Evolutionary conservation across 2,329 filamentous ascomycete genomes (phyloP).

Genomic region (Xylariales sp.): DNA sequence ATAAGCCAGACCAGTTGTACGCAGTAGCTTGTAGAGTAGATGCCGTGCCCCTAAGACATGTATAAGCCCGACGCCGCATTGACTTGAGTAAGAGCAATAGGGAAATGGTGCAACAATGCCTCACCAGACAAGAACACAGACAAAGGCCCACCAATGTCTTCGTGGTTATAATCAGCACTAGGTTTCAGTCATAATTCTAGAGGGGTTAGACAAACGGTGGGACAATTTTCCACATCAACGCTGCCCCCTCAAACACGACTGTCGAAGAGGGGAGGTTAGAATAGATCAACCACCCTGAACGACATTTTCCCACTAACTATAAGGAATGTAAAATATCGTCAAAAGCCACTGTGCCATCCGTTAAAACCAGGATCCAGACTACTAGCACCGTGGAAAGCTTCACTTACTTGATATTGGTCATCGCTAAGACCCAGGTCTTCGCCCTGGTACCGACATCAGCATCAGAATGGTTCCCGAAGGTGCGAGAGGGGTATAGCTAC

Average conservation of each 20-base stretch:
- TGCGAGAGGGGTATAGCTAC: slow-evolving; percentile 27
- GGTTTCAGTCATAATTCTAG: background rate
- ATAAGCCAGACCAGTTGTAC: slow-evolving; percentile 49
- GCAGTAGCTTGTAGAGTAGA: slow-evolving; percentile 49
- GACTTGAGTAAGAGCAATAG: background rate
- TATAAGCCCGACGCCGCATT: slow-evolving; percentile 10
- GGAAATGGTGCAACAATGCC: slow-evolving; percentile 10
- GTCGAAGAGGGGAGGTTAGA: background rate
- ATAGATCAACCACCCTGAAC: background rate
- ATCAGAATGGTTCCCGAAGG: slow-evolving; percentile 3
- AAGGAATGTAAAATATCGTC: slow-evolving; percentile 59
- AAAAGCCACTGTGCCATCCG: slow-evolving; percentile 52
- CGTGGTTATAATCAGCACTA: slow-evolving; percentile 23
- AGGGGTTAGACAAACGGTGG: slow-evolving; percentile 51
- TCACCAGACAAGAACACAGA: slow-evolving; percentile 49
- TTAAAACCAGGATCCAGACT: slow-evolving; percentile 18
- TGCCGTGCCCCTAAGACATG: slow-evolving; percentile 44
- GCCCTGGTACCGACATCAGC: slow-evolving; percentile 31
- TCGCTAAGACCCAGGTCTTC: slow-evolving; percentile 53
- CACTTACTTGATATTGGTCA: slow-evolving; percentile 53
- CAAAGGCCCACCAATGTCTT: slow-evolving; percentile 46
- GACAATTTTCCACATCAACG: slow-evolving; percentile 56
- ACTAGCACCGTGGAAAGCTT: background rate
- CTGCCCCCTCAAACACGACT: slow-evolving; percentile 57
- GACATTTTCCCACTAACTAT: slow-evolving; percentile 48